phyloP scores from a whole-genome alignment of 331 rosid genomes.

The Phaseolus coccineus region DNA sequence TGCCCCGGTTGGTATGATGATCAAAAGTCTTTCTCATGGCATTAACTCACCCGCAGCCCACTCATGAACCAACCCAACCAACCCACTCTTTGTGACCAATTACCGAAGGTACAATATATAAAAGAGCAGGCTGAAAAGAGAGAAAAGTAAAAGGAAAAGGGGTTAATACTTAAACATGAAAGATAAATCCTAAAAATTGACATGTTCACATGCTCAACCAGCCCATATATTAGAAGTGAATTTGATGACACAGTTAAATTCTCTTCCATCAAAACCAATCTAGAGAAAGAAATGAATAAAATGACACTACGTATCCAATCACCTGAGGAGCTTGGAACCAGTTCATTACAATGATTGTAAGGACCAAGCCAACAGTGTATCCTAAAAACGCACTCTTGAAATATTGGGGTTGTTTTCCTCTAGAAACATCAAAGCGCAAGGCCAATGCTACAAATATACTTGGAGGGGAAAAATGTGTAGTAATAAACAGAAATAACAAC shows the following conservation, averaged over 20 bases:
- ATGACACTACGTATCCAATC: constrained; percentile 44
- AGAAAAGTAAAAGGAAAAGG: background rate
- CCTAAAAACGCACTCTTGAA: constrained; percentile 95
- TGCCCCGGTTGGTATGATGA: no score
- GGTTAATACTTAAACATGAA: constrained; percentile 5
- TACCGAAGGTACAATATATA: constrained; percentile 81
- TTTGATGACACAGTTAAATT: background rate
- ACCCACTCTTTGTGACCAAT: no score
- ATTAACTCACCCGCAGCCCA: no score
- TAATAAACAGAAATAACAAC: constrained; percentile 23
- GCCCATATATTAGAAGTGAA: background rate
- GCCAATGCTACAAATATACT: constrained; percentile 98
- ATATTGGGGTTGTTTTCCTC: constrained; percentile 81
- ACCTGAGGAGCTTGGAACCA: constrained; percentile 99
- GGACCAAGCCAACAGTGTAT: constrained; percentile 77
- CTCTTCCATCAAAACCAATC: background rate
- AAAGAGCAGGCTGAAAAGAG: constrained; percentile 74
- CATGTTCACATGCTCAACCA: constrained; percentile 12
- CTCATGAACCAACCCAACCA: no score
- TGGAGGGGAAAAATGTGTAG: constrained; percentile 43
- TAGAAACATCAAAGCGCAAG: constrained; percentile 92
- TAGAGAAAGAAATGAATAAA: constrained; percentile 7
- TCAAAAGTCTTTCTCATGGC: no score
- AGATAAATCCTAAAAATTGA: background rate
- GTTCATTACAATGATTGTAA: constrained; percentile 94